Base-by-base conservation (phyloP, 495 filamentous ascomycete genomes). In the Penicillium salamii region DNA sequence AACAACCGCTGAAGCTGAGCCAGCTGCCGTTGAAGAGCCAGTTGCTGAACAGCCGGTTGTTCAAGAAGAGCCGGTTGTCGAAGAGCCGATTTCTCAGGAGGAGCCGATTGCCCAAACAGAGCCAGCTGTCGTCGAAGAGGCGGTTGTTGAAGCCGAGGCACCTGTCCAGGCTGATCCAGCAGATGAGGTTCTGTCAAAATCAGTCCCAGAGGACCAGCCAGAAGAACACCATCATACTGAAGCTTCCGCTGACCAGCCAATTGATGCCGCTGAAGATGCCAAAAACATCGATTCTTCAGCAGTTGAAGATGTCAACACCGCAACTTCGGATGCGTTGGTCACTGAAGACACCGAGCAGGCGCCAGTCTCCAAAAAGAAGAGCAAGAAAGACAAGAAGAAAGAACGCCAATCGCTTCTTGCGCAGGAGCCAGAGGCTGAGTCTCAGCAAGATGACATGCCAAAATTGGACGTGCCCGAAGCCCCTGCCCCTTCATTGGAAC, bases 371-470 rank as follows among this genome's bases (percentile, higher is more conserved):
- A 58, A 54, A 44, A 60, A 63, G 20, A 23, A 55, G 55, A 62
- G 60, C 52, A 61, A 71, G 46, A 70, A 68, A 40, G 57, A 70
- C 18, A 65, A 61, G 53, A 66, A 66, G 35, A 62, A 68, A 31
- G 51, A 66, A 28, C 59, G 57, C 20, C 38, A 55, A 41, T 26
- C 37, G 5, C 20, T 54, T 23, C 38, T 50, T 49, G 46, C 45
- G 5, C 55, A 41, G 26, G 37, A 63, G 42, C 43, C 45, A 18
- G 39, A 40, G 3, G 32, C 46, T 12, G 47, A 57, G n/a, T 23
- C 26, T 11, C 19, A 37, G 8, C 5, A 23, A 7, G 23, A 52
- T 28, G 52, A 56, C 23, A 31, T 53, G 7, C 7, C 26, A 38
- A 5, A 15, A 11, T 17, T 13, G 3, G 48, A 55, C n/a, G 31